Evolutionary conservation across 2,329 filamentous ascomycete species (phyloP).

Genomic region (Cordyceps farinosa): DNA sequence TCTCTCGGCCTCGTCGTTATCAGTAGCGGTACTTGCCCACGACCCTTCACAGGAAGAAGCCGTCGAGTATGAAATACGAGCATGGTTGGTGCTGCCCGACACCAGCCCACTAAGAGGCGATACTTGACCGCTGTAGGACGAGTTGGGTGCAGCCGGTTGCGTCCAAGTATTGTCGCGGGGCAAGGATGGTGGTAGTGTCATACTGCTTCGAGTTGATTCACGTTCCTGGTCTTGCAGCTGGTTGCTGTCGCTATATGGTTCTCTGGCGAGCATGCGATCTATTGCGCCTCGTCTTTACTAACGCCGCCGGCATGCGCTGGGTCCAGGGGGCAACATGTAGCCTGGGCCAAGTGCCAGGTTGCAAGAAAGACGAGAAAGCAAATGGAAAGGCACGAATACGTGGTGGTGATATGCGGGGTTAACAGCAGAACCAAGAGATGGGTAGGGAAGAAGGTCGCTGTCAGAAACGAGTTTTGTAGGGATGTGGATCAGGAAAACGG

Average conservation of each 20-base stretch:
- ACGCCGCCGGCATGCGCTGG: conserved; percentile 5
- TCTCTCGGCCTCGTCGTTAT: conserved; percentile 30
- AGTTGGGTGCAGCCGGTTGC: conserved; percentile 24
- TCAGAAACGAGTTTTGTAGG: neutral
- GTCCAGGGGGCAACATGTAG: neutral
- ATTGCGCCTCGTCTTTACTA: neutral
- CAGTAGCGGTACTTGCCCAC: conserved; percentile 36
- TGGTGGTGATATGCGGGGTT: neutral
- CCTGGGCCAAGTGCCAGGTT: neutral
- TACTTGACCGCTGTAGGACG: conserved; percentile 43
- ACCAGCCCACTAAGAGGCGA: conserved; percentile 52
- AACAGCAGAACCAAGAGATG: neutral
- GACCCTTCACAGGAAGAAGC: conserved; percentile 45
- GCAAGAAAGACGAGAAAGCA: neutral
- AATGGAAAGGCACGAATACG: neutral
- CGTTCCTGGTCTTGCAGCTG: neutral
- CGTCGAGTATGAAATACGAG: conserved; percentile 32
- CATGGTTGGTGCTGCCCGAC: conserved; percentile 13
- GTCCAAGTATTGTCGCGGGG: conserved; percentile 2
- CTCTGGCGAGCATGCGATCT: neutral
- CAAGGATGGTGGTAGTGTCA: neutral
- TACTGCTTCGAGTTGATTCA: neutral
- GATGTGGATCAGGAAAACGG: neutral
- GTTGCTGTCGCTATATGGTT: neutral
- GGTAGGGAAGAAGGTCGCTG: neutral